These are phyloP conservation scores for Pseudocercospora macadamiae DNA, from an alignment of 2,329 filamentous ascomycete species.

Conservation along the genomic window DNA sequence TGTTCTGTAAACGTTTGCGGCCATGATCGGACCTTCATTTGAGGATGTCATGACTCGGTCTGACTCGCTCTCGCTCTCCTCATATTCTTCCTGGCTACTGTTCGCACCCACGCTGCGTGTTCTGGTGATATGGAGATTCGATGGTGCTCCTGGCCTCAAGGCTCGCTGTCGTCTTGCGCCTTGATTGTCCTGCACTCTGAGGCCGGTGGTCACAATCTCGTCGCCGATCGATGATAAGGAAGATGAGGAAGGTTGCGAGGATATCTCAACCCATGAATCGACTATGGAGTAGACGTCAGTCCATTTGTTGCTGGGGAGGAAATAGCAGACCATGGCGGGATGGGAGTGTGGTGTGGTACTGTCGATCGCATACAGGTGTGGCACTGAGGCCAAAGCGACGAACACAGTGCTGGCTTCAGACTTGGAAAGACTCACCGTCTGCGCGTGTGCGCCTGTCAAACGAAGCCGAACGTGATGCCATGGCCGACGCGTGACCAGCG, in stretches of 20 bases:
- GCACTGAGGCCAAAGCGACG: background rate
- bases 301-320: conserved; percentile 23
- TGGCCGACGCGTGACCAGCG: conserved; percentile 30
- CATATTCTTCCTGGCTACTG: conserved; percentile 92
- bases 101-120: conserved; percentile 50
- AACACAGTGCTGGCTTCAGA: conserved; percentile 2
- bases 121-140: conserved; percentile 46
- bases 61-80: conserved; percentile 89
- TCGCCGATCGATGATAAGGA: conserved; percentile 83
- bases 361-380: background rate
- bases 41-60: conserved; percentile 70
- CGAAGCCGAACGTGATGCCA: conserved; percentile 35
- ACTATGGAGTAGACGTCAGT: conserved; percentile 35
- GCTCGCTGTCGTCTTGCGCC: conserved; percentile 61
- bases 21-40: conserved; percentile 57
- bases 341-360: no score
- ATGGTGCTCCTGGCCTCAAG: conserved; percentile 46
- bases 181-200: conserved; percentile 71
- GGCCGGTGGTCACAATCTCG: conserved; percentile 87
- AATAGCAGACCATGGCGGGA: conserved; percentile 28
- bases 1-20: conserved; percentile 33
- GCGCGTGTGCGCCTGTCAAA: conserved; percentile 35
- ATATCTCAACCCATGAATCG: conserved; percentile 97
- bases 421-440: conserved; percentile 32
- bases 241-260: conserved; percentile 90